Evolutionary conservation across 106 monocot species (phyloP).

Genomic region (Vanilla planifolia): DNA sequence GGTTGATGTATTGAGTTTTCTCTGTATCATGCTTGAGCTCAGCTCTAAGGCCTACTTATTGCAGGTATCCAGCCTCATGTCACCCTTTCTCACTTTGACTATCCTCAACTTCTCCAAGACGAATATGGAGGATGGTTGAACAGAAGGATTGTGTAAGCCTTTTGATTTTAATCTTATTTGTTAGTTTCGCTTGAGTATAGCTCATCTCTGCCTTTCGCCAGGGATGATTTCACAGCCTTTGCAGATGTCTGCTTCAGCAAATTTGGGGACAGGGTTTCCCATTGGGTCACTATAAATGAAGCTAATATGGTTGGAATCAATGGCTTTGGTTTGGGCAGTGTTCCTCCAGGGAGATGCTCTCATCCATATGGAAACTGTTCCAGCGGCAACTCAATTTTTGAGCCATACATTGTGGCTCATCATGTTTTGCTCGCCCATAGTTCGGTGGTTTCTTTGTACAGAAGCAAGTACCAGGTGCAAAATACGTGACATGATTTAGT

Average conservation of each 20-base stretch:
- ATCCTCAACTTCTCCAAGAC: constrained; percentile 59
- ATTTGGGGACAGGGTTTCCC: constrained; percentile 34
- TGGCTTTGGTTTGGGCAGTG: constrained; percentile 14
- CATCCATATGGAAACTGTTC: constrained; percentile 30
- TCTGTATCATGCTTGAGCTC: neutral
- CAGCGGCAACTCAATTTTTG: constrained; percentile 21
- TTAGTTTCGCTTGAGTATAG: constrained; percentile 11
- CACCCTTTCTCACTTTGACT: constrained; percentile 47
- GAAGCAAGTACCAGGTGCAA: constrained; percentile 29
- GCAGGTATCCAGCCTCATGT: constrained; percentile 69
- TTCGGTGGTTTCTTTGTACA: constrained; percentile 29
- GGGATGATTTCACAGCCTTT: constrained; percentile 51
- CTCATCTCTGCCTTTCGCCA: neutral
- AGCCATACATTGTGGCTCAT: constrained; percentile 31
- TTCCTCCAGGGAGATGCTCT: constrained; percentile 27
- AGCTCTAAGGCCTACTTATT: neutral
- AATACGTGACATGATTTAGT: too few species aligned
- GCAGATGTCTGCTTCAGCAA: constrained; percentile 43
- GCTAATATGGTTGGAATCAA: constrained; percentile 9
- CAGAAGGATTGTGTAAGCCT: constrained; percentile 47
- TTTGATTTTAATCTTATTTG: constrained; percentile 20
- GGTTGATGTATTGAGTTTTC: neutral
- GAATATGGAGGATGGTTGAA: constrained; percentile 63
- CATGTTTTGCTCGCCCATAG: constrained; percentile 29
- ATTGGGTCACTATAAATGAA: constrained; percentile 22